These are phyloP conservation scores for Endothia cerciana DNA, from an alignment of 2,329 filamentous ascomycete genomes.

Conservation along the genomic window DNA sequence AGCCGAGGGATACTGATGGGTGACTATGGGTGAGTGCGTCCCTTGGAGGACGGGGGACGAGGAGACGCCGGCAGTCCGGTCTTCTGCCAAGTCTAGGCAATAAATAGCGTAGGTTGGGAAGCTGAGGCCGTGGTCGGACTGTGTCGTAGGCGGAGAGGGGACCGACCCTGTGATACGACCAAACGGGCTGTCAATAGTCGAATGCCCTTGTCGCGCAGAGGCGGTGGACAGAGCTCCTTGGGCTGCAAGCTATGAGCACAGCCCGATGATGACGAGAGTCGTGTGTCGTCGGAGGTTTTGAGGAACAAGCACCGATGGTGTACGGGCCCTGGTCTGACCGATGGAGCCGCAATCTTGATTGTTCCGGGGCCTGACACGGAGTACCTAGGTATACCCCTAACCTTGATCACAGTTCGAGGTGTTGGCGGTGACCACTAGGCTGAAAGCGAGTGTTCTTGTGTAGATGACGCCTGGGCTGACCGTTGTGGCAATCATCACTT, in stretches of 20 bases:
- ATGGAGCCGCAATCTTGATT: slow-evolving; percentile 3
- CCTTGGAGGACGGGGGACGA: background rate
- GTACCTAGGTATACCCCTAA: background rate
- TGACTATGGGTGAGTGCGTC: background rate
- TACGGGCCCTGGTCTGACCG: background rate
- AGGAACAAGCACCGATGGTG: slow-evolving; percentile 13
- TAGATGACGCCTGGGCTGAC: background rate
- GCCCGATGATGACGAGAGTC: background rate
- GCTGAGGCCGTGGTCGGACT: background rate
- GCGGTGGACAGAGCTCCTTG: background rate
- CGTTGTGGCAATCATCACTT: background rate
- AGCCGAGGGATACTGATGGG: background rate
- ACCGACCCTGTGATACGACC: too few relatives aligned
- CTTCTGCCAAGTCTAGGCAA: slow-evolving; percentile 6
- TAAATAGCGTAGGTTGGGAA: background rate
- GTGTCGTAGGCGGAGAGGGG: too few relatives aligned
- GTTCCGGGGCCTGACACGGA: background rate
- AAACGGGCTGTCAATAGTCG: background rate
- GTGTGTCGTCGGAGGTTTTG: slow-evolving; percentile 16
- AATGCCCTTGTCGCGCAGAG: background rate
- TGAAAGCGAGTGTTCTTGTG: background rate
- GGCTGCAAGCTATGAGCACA: background rate
- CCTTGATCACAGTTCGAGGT: background rate
- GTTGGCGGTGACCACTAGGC: background rate
- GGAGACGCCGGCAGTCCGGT: background rate